Base-by-base conservation (phyloP, 148 eudicot species). In the Rhododendron vialii region DNA sequence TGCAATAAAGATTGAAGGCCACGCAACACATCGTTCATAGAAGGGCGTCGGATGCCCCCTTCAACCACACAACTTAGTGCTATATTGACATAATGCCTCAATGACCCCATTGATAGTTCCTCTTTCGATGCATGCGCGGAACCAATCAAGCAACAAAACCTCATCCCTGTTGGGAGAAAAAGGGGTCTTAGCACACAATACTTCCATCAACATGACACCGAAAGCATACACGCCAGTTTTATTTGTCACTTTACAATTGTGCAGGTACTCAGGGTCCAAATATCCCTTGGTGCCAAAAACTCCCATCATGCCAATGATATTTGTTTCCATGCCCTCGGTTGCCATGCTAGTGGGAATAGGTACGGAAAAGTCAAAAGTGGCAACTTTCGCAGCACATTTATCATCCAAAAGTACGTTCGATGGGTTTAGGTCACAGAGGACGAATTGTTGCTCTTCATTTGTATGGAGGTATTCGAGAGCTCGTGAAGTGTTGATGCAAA, bases 361-460 rank as follows among this genome's bases (percentile, higher is more conserved):
- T 7, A 20, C 0, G 11, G 69, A 7, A 22, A 24, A 0, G 0
- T 22, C n/a, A 6, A 22, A 61, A 22, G 0, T 2, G 9, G 28
- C 2, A 61, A 61, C 11, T 48, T 86, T 88, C 10, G 88, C 88
- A 11, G 4, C 20, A 5, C 6, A 17, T 55, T 55, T 17, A 15
- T 55, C 22, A 4, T 55, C 61, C 7, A 55, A 17, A 17, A 55
- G 1, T 3, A 55, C 4, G 7, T 17, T 55, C 4, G 61, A 55
- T 17, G 61, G 20, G 1, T 55, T 55, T 0, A 55, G 0, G 61
- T 4, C 6, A 4, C 22, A 5, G 22, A 3, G 61, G 61, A 55
- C 0, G 7, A 55, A 15, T 15, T 55, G 22, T 15, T 15, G 22
- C 20, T 15, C 1, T 17, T 0, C 20, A 17, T 55, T 55, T 0